Evolutionary conservation across 2,329 filamentous ascomycete genomes (phyloP), one percentile per base, ranked within the genome.

Genomic region (Mycosphaerella sp.): DNA sequence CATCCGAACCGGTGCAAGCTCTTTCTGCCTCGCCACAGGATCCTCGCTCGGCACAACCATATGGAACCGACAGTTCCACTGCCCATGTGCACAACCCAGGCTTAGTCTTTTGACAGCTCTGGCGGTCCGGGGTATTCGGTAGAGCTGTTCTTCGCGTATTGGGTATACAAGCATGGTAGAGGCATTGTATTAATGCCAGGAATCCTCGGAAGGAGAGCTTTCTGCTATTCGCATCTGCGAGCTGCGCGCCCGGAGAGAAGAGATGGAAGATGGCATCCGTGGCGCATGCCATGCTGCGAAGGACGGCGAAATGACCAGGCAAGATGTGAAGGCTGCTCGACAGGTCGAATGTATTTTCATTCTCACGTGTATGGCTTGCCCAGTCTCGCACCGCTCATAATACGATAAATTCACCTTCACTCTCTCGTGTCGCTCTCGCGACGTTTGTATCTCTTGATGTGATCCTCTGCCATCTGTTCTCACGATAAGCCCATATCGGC

Each of bases 1-100:
- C 59, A 3, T 42, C 54, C 3, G 61, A 66, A 23, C 59, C 63
- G 5, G 63, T 64, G 56, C 55, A 58, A 41, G 55, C 58, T 39
- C 40, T 66, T n/a, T 61, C 60, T 31, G 5, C 26, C 2, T 29
- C 26, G 26, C 62, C 59, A 1, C 52, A 59, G 29, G 60, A 65
- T 39, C 48, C 56, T 17, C 55, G 63, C 21, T 59, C 61, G 68
- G 55, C 59, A 64, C 38, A 42, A 42, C 17, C 40, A 14, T n/a
- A 42, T 29, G 5, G 5, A 38, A 38, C 34, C 10, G 12, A 38
- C 12, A 7, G 10, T 38, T 8, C 34, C 34, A 38, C 4, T 38
- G 34, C 34, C 8, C 34, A n/a, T 11, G 12, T 38, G 34, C 12
- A 6, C 12, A 8, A 8, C 12, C 6, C 34, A 11, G 12, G 8